A percentile compares a stretch with the other conserved stretches of the same genome.
Evolutionary conservation across 106 monocot species (phyloP).

Genomic region (Platanthera zijinensis): DNA sequence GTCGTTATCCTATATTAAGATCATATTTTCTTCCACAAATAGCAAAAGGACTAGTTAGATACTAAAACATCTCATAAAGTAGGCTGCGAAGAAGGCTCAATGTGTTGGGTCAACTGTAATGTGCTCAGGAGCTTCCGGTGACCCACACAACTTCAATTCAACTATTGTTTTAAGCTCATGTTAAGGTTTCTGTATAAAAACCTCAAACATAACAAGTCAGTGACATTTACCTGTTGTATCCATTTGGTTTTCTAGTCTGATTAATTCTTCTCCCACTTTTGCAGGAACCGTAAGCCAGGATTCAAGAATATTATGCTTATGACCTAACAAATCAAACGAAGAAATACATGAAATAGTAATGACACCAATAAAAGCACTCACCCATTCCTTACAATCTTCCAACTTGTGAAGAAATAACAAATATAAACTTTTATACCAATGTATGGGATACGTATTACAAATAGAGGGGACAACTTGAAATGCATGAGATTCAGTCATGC

Average conservation of each 20-base stretch:
- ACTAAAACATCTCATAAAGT: no score
- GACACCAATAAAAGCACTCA: background rate
- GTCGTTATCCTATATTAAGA: no score
- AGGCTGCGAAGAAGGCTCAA: no score
- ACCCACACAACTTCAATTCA: no score
- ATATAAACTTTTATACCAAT: background rate
- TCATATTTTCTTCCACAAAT: no score
- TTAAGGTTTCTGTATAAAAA: no score
- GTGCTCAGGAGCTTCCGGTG: no score
- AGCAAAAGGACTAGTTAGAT: no score
- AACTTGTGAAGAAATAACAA: background rate
- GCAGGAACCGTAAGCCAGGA: conserved; percentile 52
- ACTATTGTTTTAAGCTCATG: no score
- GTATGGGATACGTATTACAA: background rate
- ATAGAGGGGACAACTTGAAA: background rate
- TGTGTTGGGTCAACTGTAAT: no score
- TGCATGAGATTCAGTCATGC: background rate
- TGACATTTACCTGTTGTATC: conserved; percentile 28
- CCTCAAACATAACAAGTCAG: background rate
- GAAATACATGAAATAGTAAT: background rate
- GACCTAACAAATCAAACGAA: conserved; percentile 27
- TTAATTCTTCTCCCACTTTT: conserved; percentile 15
- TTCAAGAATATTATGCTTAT: conserved; percentile 40
- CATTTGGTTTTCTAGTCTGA: background rate
- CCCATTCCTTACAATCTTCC: background rate